Conservation (phyloP, 2,329 filamentous ascomycete genomes). For the Alternaria viburni region DNA sequence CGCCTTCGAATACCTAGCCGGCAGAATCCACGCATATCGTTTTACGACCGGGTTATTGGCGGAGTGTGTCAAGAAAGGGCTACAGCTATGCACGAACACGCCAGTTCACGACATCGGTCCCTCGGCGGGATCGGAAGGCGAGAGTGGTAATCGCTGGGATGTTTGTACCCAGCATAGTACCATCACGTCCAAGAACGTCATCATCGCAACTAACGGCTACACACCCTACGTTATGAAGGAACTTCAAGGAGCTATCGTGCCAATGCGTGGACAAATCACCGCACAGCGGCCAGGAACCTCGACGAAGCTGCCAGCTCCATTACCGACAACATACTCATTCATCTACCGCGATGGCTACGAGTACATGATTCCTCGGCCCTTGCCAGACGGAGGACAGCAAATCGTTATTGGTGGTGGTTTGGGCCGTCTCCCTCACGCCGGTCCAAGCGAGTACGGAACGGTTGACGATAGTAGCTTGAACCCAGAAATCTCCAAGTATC, state of each 20-base stretch:
- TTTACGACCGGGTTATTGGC: slow-evolving; percentile 37
- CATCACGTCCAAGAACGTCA: slow-evolving; percentile 24
- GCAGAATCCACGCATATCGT: slow-evolving; percentile 41
- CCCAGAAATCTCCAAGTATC: slow-evolving; percentile 57
- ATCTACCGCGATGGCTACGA: slow-evolving; percentile 68
- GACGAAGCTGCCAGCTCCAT: slow-evolving; percentile 46
- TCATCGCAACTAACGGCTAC: slow-evolving; percentile 48
- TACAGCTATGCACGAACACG: slow-evolving; percentile 38
- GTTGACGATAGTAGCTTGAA: slow-evolving; percentile 64
- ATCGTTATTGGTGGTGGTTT: slow-evolving; percentile 69
- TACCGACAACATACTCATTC: slow-evolving; percentile 65
- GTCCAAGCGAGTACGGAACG: slow-evolving; percentile 59
- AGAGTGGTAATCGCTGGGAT: slow-evolving; percentile 16
- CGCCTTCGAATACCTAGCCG: slow-evolving; percentile 42
- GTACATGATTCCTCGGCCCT: slow-evolving; percentile 67
- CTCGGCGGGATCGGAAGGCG: not conserved
- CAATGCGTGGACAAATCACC: slow-evolving; percentile 50
- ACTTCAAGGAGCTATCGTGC: slow-evolving; percentile 51
- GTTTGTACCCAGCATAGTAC: slow-evolving; percentile 25
- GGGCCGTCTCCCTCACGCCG: slow-evolving; percentile 49
- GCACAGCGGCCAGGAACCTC: slow-evolving; percentile 46
- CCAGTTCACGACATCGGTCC: slow-evolving; percentile 30
- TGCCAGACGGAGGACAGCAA: slow-evolving; percentile 50
- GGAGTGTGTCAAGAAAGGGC: slow-evolving; percentile 32
- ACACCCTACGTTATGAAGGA: slow-evolving; percentile 34